A percentile compares a stretch with the other conserved stretches of the same genome.
Conservation (phyloP, 345 rosid species). For the Sisymbrium altissimum region DNA sequence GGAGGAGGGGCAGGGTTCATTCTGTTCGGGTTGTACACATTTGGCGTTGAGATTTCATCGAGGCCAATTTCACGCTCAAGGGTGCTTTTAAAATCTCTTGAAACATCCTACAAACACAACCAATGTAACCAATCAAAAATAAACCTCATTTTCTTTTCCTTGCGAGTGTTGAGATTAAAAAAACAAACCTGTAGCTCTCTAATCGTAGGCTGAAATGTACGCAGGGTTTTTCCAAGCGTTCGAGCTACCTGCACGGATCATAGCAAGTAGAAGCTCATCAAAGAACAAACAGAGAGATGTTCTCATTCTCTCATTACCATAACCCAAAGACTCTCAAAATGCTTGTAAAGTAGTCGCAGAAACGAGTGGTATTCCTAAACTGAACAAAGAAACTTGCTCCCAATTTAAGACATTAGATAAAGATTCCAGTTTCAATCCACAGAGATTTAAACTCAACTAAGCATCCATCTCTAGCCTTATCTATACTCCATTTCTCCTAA, state of each 20-base stretch:
- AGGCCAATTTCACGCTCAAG: constrained; percentile 91
- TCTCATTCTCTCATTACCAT: not conserved
- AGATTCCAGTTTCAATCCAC: not conserved
- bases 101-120: constrained; percentile 60
- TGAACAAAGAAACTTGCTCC: not conserved
- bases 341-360: not conserved
- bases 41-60: constrained; percentile 53
- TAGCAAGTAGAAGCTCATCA: not conserved
- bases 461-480: not conserved
- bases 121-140: not conserved
- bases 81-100: constrained; percentile 92
- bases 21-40: constrained; percentile 42
- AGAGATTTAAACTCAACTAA: not conserved
- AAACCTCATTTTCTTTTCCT: not conserved
- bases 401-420: not conserved
- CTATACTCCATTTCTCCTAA: not conserved
- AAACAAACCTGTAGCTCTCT: constrained; percentile 79
- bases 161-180: not conserved
- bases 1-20: constrained; percentile 36
- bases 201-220: constrained; percentile 91
- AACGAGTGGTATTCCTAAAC: not conserved
- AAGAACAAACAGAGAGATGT: constrained; percentile 1
- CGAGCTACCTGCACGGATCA: constrained; percentile 70
- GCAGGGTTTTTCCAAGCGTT: constrained; percentile 86
- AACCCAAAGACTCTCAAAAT: not conserved